These are phyloP conservation scores for Cucurbita pepo DNA, from an alignment of 306 rosid genomes.

Conservation along the genomic window DNA sequence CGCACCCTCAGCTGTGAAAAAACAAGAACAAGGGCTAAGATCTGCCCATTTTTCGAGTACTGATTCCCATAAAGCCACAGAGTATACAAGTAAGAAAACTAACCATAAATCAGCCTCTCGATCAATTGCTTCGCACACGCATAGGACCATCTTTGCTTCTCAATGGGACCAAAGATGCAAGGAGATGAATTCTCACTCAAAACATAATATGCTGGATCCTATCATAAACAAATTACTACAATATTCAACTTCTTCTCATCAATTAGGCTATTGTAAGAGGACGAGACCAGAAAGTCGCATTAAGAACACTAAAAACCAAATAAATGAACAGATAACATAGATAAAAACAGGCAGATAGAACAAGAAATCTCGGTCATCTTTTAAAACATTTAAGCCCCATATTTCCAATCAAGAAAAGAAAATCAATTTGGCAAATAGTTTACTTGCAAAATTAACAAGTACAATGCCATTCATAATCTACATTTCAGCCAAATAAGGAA, in stretches of 20 bases:
- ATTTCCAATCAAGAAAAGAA: not conserved
- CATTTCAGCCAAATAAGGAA: not conserved
- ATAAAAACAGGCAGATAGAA: too few relatives aligned
- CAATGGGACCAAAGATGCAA: constrained; percentile 84
- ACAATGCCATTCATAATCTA: not conserved
- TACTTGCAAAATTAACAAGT: not conserved
- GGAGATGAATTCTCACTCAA: constrained; percentile 76
- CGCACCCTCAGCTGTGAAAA: constrained; percentile 70
- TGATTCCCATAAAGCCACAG: not conserved
- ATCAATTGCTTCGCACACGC: constrained; percentile 94
- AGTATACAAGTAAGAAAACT: not conserved
- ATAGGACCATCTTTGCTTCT: constrained; percentile 94
- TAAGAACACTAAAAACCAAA: too few relatives aligned
- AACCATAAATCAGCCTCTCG: constrained; percentile 87
- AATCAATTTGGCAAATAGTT: not conserved
- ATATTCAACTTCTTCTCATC: not conserved
- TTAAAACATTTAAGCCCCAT: not conserved
- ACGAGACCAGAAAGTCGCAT: not conserved
- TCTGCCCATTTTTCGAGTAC: not conserved
- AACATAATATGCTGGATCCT: constrained; percentile 78
- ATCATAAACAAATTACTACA: not conserved
- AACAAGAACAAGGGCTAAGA: not conserved
- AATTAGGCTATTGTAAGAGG: not conserved
- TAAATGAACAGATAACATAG: too few relatives aligned
- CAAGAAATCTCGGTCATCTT: too few relatives aligned